Percentiles rank a stretch among this genome's conserved stretches.
phyloP scores from a whole-genome alignment of 2,329 filamentous ascomycete species.

The Ophiocordyceps camponoti-rufipedis region DNA sequence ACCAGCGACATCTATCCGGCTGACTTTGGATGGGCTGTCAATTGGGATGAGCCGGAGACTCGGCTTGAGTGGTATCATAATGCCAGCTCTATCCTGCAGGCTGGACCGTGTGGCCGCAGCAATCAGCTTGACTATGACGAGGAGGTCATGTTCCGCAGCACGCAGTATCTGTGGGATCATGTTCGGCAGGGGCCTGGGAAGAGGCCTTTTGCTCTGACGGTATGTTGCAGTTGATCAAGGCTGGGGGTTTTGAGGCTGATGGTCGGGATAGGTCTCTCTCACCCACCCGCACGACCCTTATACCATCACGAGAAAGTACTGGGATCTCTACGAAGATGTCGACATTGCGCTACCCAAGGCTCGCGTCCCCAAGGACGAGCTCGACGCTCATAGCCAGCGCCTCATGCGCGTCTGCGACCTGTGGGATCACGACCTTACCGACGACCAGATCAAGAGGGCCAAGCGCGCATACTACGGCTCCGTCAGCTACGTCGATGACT shows the following conservation, averaged over 20 bases:
- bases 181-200: conserved; percentile 58
- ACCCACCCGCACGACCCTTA: conserved; percentile 93
- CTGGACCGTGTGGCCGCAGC: conserved; percentile 72
- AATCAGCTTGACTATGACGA: conserved; percentile 95
- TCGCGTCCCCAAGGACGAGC: conserved; percentile 59
- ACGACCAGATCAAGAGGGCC: conserved; percentile 72
- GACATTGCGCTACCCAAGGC: conserved; percentile 73
- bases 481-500: conserved; percentile 86
- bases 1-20: conserved; percentile 94
- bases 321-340: conserved; percentile 78
- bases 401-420: conserved; percentile 75
- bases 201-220: conserved; percentile 71
- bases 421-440: conserved; percentile 65
- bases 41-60: conserved; percentile 81
- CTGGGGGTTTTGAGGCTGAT: no score
- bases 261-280: conserved; percentile 45
- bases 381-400: conserved; percentile 75
- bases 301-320: conserved; percentile 83
- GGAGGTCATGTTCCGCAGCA: conserved; percentile 84
- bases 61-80: conserved; percentile 94
- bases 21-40: conserved; percentile 86
- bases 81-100: conserved; percentile 80
- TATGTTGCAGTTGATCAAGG: conserved; percentile 6
- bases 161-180: conserved; percentile 80
- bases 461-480: conserved; percentile 83